Base-by-base conservation (phyloP, 2,329 filamentous ascomycete genomes). In the Ophiostoma triangulosporum region DNA sequence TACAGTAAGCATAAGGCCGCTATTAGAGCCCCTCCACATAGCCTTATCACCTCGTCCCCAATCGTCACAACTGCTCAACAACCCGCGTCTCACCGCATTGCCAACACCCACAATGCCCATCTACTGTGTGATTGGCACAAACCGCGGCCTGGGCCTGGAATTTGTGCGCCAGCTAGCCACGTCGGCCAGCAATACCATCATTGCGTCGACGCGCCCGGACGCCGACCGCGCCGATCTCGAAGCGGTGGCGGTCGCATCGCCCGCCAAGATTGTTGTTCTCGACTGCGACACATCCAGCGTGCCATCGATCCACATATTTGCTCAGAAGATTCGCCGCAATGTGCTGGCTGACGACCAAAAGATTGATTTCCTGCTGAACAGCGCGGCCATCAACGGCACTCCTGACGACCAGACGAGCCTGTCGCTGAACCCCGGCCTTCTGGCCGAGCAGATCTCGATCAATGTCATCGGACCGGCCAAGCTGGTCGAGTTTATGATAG, bases 391-490 rank as follows among this genome's bases (percentile, higher is more conserved):
- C 57, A 70, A 73, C 54, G 59, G 63, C 22, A 45, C 43, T 1
- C 60, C 63, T 1, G 60, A 64, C 0, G 52, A 60, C 8, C 65
- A 73, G 50, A 70, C 62, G 15, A 66, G 65, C 22, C 59, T 74
- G 17, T 65, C 62, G 0, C 64, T 75, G 1, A 65, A 65, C 9
- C 58, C 66, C 0, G 62, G 63, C 1, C 65, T 56, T 27, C 58
- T 75, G 27, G 38, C 64, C 2, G 59, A 65, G n/a, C 68, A 73
- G 49, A 68, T 76, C 50, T 61, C 64, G 26, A 62, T 68, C 57
- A 75, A 76, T 53, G 71, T 75, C 3, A 53, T 74, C 17, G 73
- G 73, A 0, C 73, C 73, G 0, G 71, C 72, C 1, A 71, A 71
- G 54, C 65, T 68, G 6, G 65, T 72, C 0, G 64, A 73, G 59